phyloP scores from a whole-genome alignment of 2,329 filamentous ascomycete genomes.

The Fusarium pseudograminearum region DNA sequence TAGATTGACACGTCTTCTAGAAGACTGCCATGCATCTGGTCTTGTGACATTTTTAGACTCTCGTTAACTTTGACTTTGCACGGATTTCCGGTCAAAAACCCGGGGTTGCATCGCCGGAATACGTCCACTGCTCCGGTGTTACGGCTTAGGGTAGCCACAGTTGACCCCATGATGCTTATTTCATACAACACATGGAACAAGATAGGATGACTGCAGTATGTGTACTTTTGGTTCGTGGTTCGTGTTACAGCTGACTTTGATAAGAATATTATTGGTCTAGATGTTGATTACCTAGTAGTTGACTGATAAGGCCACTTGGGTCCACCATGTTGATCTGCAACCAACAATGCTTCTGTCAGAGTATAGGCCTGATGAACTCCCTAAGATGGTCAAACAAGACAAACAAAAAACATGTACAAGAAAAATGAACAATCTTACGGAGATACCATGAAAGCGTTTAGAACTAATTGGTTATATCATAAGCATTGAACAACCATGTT shows the following conservation, averaged over 20 bases:
- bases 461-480: background rate
- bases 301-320: background rate
- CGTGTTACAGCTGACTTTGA: background rate
- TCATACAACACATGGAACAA: background rate
- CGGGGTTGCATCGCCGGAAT: constrained; percentile 9
- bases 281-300: background rate
- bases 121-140: background rate
- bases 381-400: background rate
- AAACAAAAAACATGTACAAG: background rate
- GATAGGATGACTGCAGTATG: background rate
- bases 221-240: background rate
- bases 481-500: background rate
- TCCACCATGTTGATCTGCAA: background rate
- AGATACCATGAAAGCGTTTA: too few relatives aligned
- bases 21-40: constrained; percentile 8
- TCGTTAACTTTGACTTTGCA: background rate
- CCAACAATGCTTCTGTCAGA: background rate
- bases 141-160: constrained; percentile 1
- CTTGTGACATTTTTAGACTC: constrained; percentile 15
- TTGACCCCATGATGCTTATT: background rate
- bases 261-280: background rate
- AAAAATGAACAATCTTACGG: accelerated
- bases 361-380: background rate
- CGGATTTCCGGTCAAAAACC: constrained; percentile 6
- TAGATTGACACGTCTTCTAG: constrained; percentile 12